Evolutionary conservation across 805 yeast genomes (phyloP), one percentile per base, ranked within the genome.

Genomic region (Zygosaccharomyces pseudorouxii): DNA sequence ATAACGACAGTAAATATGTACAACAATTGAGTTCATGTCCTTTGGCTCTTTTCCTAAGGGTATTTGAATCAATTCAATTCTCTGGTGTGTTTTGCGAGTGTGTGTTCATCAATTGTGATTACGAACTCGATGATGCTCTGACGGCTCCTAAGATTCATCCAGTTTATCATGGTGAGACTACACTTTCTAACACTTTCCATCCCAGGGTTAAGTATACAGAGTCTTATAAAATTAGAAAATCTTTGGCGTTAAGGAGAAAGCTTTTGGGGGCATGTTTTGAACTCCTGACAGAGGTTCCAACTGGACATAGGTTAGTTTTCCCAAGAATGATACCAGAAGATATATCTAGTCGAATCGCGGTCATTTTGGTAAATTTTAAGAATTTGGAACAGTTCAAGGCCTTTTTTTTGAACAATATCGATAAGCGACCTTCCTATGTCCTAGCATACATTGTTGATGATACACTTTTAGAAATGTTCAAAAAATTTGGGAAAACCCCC

Each of bases 371-470:
- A n/a, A 45, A 44, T 5, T 55, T 61, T 12, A 46, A 50, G 10
- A 41, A 55, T 38, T 8, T 57, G 5, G 35, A 50, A 1, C 58
- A 61, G 42, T 58, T 62, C 36, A 45, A 48, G 41, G 49, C 54
- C 2, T 64, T 64, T 33, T 60, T 63, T 27, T 35, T 47, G 9
- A 46, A 52, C 8, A 47, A 45, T 12, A 47, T 50, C 22, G 16
- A 54, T 12, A 33, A 50, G 10, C 45, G 47, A 18, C 59, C 59
- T 22, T 35, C 56, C 11, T 53, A 49, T 18, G 55, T 54, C 25
- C 42, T 64, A 38, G 64, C 66, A 11, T 30, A 56, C 20, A 20
- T 64, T 6, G 60, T 62, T 10, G 65, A 64, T 33, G 53, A 49
- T 9, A 51, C 58, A 3, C 46, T 62, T 16, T 30, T 47, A 31